Evolutionary conservation across 2,329 filamentous ascomycete genomes (phyloP).

Genomic region (Hortaea werneckii): DNA sequence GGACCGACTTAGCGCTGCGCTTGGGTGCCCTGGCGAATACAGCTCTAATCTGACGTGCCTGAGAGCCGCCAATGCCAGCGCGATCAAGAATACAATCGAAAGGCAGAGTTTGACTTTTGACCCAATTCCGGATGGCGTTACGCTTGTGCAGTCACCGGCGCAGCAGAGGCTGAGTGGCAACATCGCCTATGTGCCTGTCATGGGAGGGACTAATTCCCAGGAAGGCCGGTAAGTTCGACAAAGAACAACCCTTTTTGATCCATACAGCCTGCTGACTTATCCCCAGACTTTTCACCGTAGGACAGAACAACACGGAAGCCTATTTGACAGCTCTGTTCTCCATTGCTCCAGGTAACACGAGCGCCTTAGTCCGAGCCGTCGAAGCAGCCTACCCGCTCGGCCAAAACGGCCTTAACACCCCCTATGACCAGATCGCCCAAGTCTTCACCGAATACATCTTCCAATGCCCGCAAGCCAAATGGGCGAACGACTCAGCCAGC

Average conservation of each 20-base stretch:
- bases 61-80: conserved; percentile 19
- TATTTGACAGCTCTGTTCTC: conserved; percentile 12
- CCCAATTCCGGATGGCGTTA: conserved; percentile 25
- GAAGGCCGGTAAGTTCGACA: conserved; percentile 21
- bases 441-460: conserved; percentile 21
- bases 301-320: conserved; percentile 15
- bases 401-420: conserved; percentile 10
- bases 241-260: background rate
- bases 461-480: conserved; percentile 19
- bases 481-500: conserved; percentile 20
- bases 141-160: conserved; percentile 20
- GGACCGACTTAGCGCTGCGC: conserved; percentile 15
- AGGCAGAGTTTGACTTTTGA: conserved; percentile 21
- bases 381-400: conserved; percentile 20
- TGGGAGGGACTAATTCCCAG: conserved; percentile 26
- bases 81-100: conserved; percentile 24
- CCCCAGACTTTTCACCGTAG: conserved; percentile 21
- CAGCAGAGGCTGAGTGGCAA: conserved; percentile 17
- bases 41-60: conserved; percentile 21
- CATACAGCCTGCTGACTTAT: background rate
- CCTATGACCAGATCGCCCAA: conserved; percentile 17
- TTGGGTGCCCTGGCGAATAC: conserved; percentile 20
- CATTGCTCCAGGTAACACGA: conserved; percentile 6
- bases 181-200: conserved; percentile 25
- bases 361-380: conserved; percentile 14